Base-by-base conservation (phyloP, 2,329 filamentous ascomycete species). In the Massarina eburnea region DNA sequence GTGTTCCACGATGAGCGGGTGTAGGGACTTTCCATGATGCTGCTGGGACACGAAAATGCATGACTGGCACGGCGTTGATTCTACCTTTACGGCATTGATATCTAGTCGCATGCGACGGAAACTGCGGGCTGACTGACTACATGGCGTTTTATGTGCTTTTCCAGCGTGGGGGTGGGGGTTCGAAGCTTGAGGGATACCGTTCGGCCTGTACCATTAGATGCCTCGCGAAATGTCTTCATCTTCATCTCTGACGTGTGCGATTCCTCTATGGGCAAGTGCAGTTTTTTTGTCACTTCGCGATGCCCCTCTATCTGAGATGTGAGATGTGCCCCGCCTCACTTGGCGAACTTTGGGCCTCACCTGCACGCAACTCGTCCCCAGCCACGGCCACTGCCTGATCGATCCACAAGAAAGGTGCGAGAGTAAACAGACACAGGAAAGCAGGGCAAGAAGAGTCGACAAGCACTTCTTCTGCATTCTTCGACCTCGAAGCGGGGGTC, bases 1-100 rank as follows among this genome's bases (percentile, higher is more conserved):
- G 83, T 90, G 55, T 99, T 96, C 67, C 90, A 99, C 67, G 94
- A 99, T 68, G 88, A 91, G 63, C 85, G 62, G 27, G 75, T 77
- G 7, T 78, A 54, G 67, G 42, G 36, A 18, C 14, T 17, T 14
- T 32, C 14, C n/a, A n/a, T 10, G 34, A 24, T 43, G 19, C 26
- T 18, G n/a, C 10, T 8, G 19, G 20, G 8, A 21, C 22, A 22
- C 17, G 41, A 30, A 18, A 44, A 39, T 44, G 42, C 35, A 45
- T 45, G 26, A 27, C 12, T 38, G 24, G 34, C 10, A 36, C 12
- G 43, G 42, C 42, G 43, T 45, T 41, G 8, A 10, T n/a, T 19
- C 12, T 30, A 37, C 12, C 5, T n/a, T 8, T 38, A 21, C 22
- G 18, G 19, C 35, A 37, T 22, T 19, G 19, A 22, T 10, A 21